Evolutionary conservation across 2,329 filamentous ascomycete species (phyloP).

Genomic region (Hypoxylon sp.): DNA sequence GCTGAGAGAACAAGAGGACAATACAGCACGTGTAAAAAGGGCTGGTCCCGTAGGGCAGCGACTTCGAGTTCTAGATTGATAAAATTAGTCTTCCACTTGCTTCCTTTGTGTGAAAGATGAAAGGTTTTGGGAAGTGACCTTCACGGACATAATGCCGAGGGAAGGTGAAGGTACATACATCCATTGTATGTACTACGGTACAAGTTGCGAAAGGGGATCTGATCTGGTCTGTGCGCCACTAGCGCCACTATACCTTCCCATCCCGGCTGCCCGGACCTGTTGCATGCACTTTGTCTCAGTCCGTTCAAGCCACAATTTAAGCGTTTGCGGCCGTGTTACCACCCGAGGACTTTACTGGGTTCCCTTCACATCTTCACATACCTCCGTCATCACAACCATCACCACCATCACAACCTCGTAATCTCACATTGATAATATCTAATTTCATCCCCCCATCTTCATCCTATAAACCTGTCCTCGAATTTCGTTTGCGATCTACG

Average conservation of each 20-base stretch:
- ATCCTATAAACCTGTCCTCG: neutral
- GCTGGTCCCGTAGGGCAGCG: neutral
- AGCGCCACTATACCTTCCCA: neutral
- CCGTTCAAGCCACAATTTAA: constrained; percentile 27
- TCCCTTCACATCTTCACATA: neutral
- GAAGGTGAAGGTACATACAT: neutral
- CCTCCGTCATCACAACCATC: neutral
- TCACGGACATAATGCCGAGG: too few relatives aligned
- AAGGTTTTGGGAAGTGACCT: too few relatives aligned
- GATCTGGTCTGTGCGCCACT: neutral
- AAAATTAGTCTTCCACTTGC: neutral
- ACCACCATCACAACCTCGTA: neutral
- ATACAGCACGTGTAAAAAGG: neutral
- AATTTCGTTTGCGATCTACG: neutral
- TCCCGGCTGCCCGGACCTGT: neutral
- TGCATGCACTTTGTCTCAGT: neutral
- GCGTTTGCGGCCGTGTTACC: constrained; percentile 13
- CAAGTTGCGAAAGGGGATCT: too few relatives aligned
- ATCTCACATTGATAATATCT: constrained; percentile 1
- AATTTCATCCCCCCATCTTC: neutral
- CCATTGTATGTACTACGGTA: too few relatives aligned
- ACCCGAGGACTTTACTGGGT: neutral
- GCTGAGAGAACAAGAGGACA: neutral
- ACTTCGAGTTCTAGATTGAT: neutral
- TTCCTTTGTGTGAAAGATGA: neutral